These are phyloP conservation scores for Dittrichia graveolens DNA, from an alignment of 129 eudicot species.

Conservation along the genomic window DNA sequence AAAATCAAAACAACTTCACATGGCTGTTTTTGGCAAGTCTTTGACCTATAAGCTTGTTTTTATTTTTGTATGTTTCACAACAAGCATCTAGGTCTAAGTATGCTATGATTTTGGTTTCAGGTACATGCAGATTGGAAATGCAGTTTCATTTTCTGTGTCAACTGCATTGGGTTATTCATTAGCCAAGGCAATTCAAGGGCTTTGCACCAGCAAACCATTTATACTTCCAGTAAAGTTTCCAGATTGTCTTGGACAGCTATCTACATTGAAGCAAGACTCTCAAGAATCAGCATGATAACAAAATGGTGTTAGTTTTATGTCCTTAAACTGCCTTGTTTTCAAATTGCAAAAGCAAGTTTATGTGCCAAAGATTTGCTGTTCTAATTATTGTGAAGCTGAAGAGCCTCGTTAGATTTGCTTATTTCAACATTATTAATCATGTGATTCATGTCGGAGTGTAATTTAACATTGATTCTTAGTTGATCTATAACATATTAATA, in stretches of 20 bases:
- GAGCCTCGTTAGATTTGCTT: background rate
- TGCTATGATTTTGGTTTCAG: conserved; percentile 31
- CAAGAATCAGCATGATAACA: conserved; percentile 14
- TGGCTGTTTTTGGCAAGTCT: no score
- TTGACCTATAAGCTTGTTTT: no score
- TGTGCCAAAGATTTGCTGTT: no score
- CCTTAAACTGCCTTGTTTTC: no score
- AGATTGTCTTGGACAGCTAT: conserved; percentile 37
- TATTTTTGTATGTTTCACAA: background rate
- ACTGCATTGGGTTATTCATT: conserved; percentile 52
- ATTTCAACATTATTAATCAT: conserved; percentile 17
- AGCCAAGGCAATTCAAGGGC: conserved; percentile 49
- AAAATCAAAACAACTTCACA: no score
- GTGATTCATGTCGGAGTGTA: conserved; percentile 19
- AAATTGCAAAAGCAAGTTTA: no score
- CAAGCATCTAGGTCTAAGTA: background rate
- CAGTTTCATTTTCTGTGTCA: conserved; percentile 56
- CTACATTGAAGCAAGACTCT: conserved; percentile 15
- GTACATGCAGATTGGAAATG: conserved; percentile 65
- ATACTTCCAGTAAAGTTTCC: conserved; percentile 44
- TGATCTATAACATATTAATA: no score
- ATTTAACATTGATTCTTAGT: conserved; percentile 20
- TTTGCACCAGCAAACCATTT: conserved; percentile 29
- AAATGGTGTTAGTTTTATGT: no score
- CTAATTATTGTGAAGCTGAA: background rate